Evolutionary conservation across 768 basidiomycete genomes (phyloP), one percentile per base, ranked within the genome.

Genomic region (Russula griseocarnosa): DNA sequence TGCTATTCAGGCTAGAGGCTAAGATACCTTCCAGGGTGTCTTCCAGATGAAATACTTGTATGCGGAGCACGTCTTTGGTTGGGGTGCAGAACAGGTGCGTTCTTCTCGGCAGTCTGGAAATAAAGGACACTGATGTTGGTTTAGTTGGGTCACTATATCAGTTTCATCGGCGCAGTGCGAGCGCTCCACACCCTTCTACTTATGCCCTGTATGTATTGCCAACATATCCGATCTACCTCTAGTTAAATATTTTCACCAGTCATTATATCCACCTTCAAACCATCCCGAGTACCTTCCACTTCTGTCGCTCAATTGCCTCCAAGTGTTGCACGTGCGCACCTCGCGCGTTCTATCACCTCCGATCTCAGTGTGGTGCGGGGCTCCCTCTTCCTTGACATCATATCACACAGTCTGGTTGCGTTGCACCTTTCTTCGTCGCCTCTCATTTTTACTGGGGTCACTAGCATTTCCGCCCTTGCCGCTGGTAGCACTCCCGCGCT

Each of bases 21-120:
- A 51, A 58, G 40, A 18, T 59, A 1, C 20, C 6, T 42, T 53
- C 28, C 62, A 87, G 82, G 90, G 88, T 20, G 73, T 92, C 1
- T 87, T 85, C 73, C 85, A 84, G 58, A 77, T 87, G 63, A 92
- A 92, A 73, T 91, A 90, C 67, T 75, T 92, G 40, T 93, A 91
- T 65, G 89, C 86, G 0, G 83, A 84, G 67, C 86, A 90, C 70
- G 76, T 86, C 11, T 91, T 86, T 69, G 72, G 76, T 13, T 91
- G 90, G 90, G 80, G 78, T 16, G 80, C 87, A 13, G 82, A 82
- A 42, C 77, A 85, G 77, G 76, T 82, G 73, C 46, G 71, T 70
- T 22, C 20, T 30, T 36, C 28, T 49, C n/a, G 50, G 16, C 28
- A 36, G 13, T 18, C 24, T 36, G 30, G 5, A 51, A 34, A 26